Conservation (phyloP, 2,329 filamentous ascomycete genomes). For the Apiospora sp. region DNA sequence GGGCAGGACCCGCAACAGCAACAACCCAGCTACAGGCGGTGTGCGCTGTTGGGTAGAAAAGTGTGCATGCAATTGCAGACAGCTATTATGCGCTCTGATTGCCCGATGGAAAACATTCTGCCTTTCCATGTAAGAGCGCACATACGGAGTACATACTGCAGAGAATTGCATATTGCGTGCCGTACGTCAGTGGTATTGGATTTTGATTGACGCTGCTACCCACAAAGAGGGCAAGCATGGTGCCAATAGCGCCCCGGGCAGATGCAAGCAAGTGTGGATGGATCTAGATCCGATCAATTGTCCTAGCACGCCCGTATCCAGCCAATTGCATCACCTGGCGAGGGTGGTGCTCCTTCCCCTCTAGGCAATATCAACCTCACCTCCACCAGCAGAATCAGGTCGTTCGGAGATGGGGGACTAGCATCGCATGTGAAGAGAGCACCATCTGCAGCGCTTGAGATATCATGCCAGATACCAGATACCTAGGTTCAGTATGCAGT, state of each 20-base stretch:
- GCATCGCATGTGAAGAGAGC: background rate
- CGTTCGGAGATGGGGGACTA: background rate
- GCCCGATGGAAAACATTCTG: background rate
- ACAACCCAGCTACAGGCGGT: background rate
- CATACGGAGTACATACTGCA: background rate
- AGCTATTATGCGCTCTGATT: background rate
- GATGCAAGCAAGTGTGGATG: constrained; percentile 8
- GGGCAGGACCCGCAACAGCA: background rate
- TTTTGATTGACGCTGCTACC: background rate
- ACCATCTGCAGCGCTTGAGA: background rate
- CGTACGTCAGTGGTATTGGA: background rate
- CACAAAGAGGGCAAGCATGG: background rate
- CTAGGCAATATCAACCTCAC: constrained; percentile 4
- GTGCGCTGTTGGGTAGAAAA: background rate
- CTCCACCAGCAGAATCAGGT: background rate
- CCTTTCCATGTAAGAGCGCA: background rate
- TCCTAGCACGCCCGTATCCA: background rate
- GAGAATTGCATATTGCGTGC: background rate
- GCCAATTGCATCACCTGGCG: background rate
- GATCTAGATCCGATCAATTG: background rate
- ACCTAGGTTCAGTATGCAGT: background rate
- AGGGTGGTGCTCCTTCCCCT: constrained; percentile 8
- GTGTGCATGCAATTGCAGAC: background rate
- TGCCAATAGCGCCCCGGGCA: background rate
- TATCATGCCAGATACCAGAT: background rate